These are phyloP conservation scores for Dalbergia cochinchinensis DNA, from an alignment of 306 rosid genomes.

Conservation along the genomic window DNA sequence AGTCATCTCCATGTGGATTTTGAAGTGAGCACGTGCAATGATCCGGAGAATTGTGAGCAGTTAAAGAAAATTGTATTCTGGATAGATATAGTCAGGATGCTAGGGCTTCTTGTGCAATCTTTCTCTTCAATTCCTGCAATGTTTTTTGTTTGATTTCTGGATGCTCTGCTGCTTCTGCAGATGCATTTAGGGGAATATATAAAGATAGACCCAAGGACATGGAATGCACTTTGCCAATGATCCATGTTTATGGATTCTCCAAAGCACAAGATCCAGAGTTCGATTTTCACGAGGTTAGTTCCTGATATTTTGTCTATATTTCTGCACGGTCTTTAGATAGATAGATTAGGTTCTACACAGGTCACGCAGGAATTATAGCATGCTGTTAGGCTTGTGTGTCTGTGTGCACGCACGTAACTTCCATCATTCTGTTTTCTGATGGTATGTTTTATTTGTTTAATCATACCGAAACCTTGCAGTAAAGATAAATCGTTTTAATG, in stretches of 20 bases:
- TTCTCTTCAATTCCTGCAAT: neutral
- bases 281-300: slow-evolving; percentile 85
- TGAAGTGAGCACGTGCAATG: neutral
- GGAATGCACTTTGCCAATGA: slow-evolving; percentile 67
- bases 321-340: neutral
- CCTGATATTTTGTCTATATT: slow-evolving; percentile 32
- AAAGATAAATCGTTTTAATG: slow-evolving; percentile 11
- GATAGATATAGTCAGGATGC: slow-evolving; percentile 17
- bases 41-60: neutral
- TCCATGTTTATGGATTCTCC: slow-evolving; percentile 96
- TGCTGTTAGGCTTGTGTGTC: slow-evolving; percentile 30
- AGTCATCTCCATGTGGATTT: neutral
- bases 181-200: slow-evolving; percentile 83
- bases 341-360: slow-evolving; percentile 21
- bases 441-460: neutral
- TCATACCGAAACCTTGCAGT: slow-evolving; percentile 4
- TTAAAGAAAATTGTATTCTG: neutral
- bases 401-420: neutral
- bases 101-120: neutral
- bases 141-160: neutral
- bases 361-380: slow-evolving; percentile 9
- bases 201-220: slow-evolving; percentile 57
- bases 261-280: slow-evolving; percentile 96
- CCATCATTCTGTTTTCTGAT: neutral
- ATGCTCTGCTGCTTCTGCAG: slow-evolving; percentile 54